These are phyloP conservation scores for Citrus australasica DNA, from an alignment of 345 rosid species.

Conservation along the genomic window DNA sequence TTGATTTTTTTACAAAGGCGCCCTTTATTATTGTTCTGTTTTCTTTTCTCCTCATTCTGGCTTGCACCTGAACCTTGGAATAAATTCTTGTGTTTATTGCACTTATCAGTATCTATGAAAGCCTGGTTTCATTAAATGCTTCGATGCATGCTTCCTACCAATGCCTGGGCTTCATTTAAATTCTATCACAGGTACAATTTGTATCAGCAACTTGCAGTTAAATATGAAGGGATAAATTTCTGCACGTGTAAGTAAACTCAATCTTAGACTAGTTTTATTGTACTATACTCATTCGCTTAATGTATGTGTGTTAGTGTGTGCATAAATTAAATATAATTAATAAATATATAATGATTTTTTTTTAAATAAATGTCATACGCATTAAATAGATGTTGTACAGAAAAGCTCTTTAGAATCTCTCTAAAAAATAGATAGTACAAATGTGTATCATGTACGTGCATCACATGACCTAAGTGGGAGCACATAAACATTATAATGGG, in stretches of 20 bases:
- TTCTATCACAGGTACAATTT: conserved; percentile 5
- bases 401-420: too few relatives aligned
- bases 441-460: background rate
- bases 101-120: conserved; percentile 37
- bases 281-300: too few relatives aligned
- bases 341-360: too few relatives aligned
- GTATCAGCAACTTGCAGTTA: conserved; percentile 6
- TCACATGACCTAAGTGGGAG: background rate
- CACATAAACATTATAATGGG: too few relatives aligned
- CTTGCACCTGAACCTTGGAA: conserved; percentile 43
- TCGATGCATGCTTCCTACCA: conserved; percentile 23
- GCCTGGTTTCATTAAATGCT: conserved; percentile 41
- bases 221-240: background rate
- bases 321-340: too few relatives aligned
- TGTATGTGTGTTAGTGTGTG: too few relatives aligned
- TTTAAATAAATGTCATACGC: too few relatives aligned
- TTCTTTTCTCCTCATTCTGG: conserved; percentile 12
- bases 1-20: conserved; percentile 31
- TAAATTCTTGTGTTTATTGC: conserved; percentile 56
- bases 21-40: conserved; percentile 22
- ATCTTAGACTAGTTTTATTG: too few relatives aligned
- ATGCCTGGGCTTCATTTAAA: conserved; percentile 23
- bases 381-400: too few relatives aligned
- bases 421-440: too few relatives aligned
- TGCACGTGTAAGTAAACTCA: too few relatives aligned